Evolutionary conservation across 192 early-diverging fungal genomes (phyloP).

Genomic region (Coemansia sp.): DNA sequence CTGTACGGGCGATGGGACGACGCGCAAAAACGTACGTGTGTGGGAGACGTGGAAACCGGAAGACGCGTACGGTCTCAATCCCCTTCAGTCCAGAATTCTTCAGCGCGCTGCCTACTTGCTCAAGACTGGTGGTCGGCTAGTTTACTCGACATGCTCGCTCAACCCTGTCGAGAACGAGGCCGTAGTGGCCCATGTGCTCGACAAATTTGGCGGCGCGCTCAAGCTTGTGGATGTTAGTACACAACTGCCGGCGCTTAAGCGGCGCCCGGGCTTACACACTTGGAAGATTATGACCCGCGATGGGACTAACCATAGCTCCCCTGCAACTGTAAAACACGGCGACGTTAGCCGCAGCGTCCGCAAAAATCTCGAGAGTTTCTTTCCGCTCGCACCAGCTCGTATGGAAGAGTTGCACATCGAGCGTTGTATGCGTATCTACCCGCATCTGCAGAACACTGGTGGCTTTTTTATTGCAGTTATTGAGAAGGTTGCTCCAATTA

Average conservation of each 20-base stretch:
- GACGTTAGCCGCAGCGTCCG: slow-evolving; percentile 30
- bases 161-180: slow-evolving; percentile 98
- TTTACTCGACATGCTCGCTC: slow-evolving; percentile 98
- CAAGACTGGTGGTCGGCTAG: slow-evolving; percentile 88
- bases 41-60: slow-evolving; percentile 85
- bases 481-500: slow-evolving; percentile 78
- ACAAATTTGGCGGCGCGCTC: slow-evolving; percentile 65
- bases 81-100: slow-evolving; percentile 84
- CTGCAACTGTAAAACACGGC: slow-evolving; percentile 44
- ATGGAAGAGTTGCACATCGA: slow-evolving; percentile 64
- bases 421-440: slow-evolving; percentile 85
- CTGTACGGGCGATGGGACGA: slow-evolving; percentile 96
- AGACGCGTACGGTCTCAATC: slow-evolving; percentile 77
- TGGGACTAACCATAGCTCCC: slow-evolving; percentile 56
- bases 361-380: slow-evolving; percentile 60
- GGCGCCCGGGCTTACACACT: slow-evolving; percentile 73
- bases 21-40: slow-evolving; percentile 91
- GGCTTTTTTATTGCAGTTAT: slow-evolving; percentile 98
- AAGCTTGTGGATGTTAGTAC: slow-evolving; percentile 83
- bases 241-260: slow-evolving; percentile 74
- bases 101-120: slow-evolving; percentile 81
- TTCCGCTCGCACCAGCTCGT: slow-evolving; percentile 59
- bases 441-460: slow-evolving; percentile 93
- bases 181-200: slow-evolving; percentile 83
- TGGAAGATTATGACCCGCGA: slow-evolving; percentile 90